Base-by-base conservation (phyloP, 768 basidiomycete species). In the Inosperma sp. region DNA sequence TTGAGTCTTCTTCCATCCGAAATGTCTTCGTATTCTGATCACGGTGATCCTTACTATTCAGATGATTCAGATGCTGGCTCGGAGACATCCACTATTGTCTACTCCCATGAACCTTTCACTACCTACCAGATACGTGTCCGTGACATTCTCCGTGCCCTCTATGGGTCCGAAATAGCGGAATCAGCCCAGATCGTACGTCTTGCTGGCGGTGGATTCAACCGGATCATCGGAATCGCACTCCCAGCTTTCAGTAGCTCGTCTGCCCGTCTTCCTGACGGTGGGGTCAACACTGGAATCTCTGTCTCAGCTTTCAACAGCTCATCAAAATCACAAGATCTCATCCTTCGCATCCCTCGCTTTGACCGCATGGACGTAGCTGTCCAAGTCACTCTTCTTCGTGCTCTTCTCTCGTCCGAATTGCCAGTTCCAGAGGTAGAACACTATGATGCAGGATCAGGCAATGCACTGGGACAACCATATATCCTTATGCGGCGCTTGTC, bases 271-370 rank as follows among this genome's bases (percentile, higher is more conserved):
- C 35, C 35, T 36, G 14, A 16, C 21, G 35, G 35, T 36, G 35
- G 35, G 7, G 21, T 36, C 35, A n/a, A n/a, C n/a, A n/a, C n/a
- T n/a, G 35, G 21, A 36, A 36, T 36, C 35, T 19, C 36, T 9
- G 19, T 22, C 9, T 39, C 36, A 39, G 36, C 36, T 39, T 39
- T 39, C 36, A 39, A 39, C 37, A n/a, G n/a, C n/a, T n/a, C n/a
- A n/a, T 39, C 37, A 14, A 19, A 39, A 39, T 10, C 19, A 25
- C 40, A 8, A 30, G 27, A 30, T 19, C 42, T 44, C 27, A 44
- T 44, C 29, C 42, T 44, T 44, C 42, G 42, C 31, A 44, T 44
- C 27, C 42, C 42, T 30, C 27, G 42, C 27, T 30, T 44, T 14
- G 42, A 30, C 42, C 17, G 7, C 17, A 30, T 19, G 10, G 42